Conservation (phyloP, 2,329 filamentous ascomycete species). For the Chaetomium sp. region DNA sequence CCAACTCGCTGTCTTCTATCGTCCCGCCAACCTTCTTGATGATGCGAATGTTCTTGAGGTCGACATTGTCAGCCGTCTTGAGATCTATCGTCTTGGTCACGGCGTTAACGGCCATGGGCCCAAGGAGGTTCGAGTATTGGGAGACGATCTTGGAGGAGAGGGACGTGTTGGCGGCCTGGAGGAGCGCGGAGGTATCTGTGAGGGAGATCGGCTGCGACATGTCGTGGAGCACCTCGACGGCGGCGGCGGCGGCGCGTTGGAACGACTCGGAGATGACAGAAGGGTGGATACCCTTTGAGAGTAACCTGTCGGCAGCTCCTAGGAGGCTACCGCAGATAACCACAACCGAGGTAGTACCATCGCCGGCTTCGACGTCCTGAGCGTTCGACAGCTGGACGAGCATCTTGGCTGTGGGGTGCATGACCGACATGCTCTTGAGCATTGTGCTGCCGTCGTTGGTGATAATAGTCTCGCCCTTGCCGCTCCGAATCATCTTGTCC, state of each 20-base stretch:
- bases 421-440: slow-evolving; percentile 97
- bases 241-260: slow-evolving; percentile 84
- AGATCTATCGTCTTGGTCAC: slow-evolving; percentile 94
- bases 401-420: slow-evolving; percentile 99
- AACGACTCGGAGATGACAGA: slow-evolving; percentile 97
- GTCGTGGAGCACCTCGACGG: slow-evolving; percentile 82
- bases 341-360: slow-evolving; percentile 96
- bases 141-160: slow-evolving; percentile 98
- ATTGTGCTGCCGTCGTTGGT: slow-evolving; percentile 99
- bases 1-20: slow-evolving; percentile 96
- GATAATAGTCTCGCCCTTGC: slow-evolving; percentile 96
- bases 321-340: slow-evolving; percentile 95
- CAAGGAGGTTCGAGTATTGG: slow-evolving; percentile 88
- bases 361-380: slow-evolving; percentile 96
- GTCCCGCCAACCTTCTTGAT: slow-evolving; percentile 97
- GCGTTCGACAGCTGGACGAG: slow-evolving; percentile 93
- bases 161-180: slow-evolving; percentile 95
- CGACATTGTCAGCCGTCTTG: slow-evolving; percentile 92
- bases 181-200: slow-evolving; percentile 77
- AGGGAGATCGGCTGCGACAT: slow-evolving; percentile 95
- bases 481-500: slow-evolving; percentile 99
- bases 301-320: slow-evolving; percentile 83
- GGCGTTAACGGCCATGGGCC: slow-evolving; percentile 96
- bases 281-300: slow-evolving; percentile 91
- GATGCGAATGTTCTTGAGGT: slow-evolving; percentile 92